Percentiles rank a stretch among this genome's conserved stretches.
These are phyloP conservation scores for Pythium brachiatum DNA, from an alignment of 352 stramenopile species.

Conservation along the genomic window DNA sequence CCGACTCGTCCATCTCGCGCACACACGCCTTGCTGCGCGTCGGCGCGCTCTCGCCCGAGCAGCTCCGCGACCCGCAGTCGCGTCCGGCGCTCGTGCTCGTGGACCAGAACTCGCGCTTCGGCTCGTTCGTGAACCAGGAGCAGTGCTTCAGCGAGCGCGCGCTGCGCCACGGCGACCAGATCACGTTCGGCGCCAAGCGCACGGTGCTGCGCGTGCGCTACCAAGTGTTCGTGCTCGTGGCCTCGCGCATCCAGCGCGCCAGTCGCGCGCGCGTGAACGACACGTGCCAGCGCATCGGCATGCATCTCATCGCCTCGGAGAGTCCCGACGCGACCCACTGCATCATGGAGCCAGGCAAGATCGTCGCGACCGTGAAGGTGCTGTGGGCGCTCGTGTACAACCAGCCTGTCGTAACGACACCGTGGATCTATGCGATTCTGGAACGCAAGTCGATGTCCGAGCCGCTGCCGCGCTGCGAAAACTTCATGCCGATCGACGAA, in stretches of 20 bases:
- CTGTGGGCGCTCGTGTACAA: constrained; percentile 86
- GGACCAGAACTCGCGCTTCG: constrained; percentile 83
- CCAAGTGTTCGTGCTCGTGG: constrained; percentile 76
- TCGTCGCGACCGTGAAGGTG: constrained; percentile 84
- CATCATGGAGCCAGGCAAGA: constrained; percentile 78
- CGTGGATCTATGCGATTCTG: constrained; percentile 79
- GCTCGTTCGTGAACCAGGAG: constrained; percentile 84
- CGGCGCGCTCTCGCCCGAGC: constrained; percentile 49
- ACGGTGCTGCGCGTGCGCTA: constrained; percentile 80
- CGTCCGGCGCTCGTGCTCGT: constrained; percentile 68
- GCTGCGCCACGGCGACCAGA: constrained; percentile 63
- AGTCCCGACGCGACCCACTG: constrained; percentile 77
- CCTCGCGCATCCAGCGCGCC: constrained; percentile 61
- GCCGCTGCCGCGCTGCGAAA: constrained; percentile 68
- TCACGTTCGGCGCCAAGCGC: constrained; percentile 84
- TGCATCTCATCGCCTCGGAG: constrained; percentile 64
- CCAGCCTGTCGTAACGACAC: constrained; percentile 76
- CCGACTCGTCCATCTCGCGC: constrained; percentile 81
- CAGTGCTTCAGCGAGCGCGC: constrained; percentile 46
- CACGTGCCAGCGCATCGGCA: constrained; percentile 74
- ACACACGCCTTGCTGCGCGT: constrained; percentile 74
- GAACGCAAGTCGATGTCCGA: constrained; percentile 72
- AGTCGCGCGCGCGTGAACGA: constrained; percentile 67
- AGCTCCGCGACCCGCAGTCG: constrained; percentile 54
- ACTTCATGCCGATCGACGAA: constrained; percentile 66